Percentiles rank a stretch among this genome's conserved stretches.
These are phyloP conservation scores for Sporothrix pallida DNA, from an alignment of 2,329 filamentous ascomycete genomes.

Conservation along the genomic window DNA sequence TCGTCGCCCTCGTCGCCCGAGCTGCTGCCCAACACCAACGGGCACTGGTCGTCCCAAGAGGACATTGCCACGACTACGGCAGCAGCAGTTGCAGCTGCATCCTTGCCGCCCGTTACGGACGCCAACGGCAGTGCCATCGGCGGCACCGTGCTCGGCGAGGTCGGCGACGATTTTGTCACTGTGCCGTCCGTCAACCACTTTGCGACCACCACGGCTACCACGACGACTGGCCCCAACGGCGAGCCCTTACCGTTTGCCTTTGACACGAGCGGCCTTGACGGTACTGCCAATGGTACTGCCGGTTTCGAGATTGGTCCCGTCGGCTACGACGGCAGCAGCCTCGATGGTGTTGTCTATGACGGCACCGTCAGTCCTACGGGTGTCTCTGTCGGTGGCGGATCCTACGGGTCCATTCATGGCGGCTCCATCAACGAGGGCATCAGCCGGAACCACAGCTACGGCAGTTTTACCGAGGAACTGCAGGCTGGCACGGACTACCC, in stretches of 20 bases:
- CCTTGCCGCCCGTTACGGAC: not conserved
- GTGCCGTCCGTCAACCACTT: not conserved
- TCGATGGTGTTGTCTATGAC: slow-evolving; percentile 24
- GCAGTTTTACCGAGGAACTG: slow-evolving; percentile 33
- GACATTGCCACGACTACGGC: not conserved
- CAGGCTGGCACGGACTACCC: slow-evolving; percentile 13
- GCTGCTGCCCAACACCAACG: not conserved
- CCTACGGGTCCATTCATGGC: slow-evolving; percentile 20
- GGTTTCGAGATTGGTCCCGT: slow-evolving; percentile 6
- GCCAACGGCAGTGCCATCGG: not conserved
- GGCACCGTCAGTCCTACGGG: slow-evolving; percentile 27
- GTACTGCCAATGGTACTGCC: not conserved
- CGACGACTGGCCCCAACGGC: not conserved
- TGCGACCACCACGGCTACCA: not conserved
- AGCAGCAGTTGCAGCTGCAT: not conserved
- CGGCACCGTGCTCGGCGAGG: slow-evolving; percentile 35
- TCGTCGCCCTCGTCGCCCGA: slow-evolving; percentile 37
- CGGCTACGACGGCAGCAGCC: slow-evolving; percentile 21
- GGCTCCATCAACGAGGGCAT: slow-evolving; percentile 28
- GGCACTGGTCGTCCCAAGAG: slow-evolving; percentile 13
- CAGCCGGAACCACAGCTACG: slow-evolving; percentile 34
- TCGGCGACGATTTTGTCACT: slow-evolving; percentile 22
- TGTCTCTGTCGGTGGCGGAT: slow-evolving; percentile 24
- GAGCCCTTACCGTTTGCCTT: not conserved
- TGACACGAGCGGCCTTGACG: not conserved